A percentile compares a stretch with the other conserved stretches of the same genome.
phyloP scores from a whole-genome alignment of 179 eudicot species.

The Carnegiea gigantea region DNA sequence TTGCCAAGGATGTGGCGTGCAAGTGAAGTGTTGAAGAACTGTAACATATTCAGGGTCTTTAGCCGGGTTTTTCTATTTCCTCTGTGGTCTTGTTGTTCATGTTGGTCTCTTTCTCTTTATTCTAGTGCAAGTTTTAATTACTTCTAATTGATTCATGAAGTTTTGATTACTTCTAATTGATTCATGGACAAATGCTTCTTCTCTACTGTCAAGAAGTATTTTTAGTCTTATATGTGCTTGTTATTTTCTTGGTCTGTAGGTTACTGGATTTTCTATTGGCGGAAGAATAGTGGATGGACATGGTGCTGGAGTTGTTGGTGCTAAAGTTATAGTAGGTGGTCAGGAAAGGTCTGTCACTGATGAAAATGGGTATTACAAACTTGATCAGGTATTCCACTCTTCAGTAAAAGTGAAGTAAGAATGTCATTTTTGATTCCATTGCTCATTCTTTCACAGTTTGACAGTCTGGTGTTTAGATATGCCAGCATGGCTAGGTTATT shows the following conservation, averaged over 20 bases:
- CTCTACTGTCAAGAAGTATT: conserved; percentile 4
- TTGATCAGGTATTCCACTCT: conserved; percentile 77
- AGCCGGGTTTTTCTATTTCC: not conserved
- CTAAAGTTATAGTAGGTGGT: conserved; percentile 76
- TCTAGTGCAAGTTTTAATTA: too few relatives aligned
- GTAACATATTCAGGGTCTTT: not conserved
- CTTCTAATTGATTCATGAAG: too few relatives aligned
- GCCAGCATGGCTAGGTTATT: not conserved
- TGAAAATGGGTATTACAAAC: conserved; percentile 89
- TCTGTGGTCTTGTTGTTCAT: not conserved
- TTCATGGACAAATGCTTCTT: too few relatives aligned
- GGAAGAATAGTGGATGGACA: conserved; percentile 91
- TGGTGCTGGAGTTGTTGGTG: conserved; percentile 85
- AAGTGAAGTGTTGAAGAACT: not conserved
- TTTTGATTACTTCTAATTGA: too few relatives aligned
- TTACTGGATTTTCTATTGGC: conserved; percentile 97
- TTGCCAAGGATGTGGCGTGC: not conserved
- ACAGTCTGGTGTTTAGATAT: not conserved
- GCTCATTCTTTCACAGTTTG: not conserved
- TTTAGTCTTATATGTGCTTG: conserved; percentile 5
- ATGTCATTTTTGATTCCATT: not conserved
- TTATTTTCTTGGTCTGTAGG: conserved; percentile 41
- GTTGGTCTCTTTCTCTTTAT: not conserved
- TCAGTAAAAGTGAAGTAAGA: not conserved
- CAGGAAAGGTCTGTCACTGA: conserved; percentile 78